Conservation (phyloP, 2,329 filamentous ascomycete species). For the Tolypocladium tropicale region DNA sequence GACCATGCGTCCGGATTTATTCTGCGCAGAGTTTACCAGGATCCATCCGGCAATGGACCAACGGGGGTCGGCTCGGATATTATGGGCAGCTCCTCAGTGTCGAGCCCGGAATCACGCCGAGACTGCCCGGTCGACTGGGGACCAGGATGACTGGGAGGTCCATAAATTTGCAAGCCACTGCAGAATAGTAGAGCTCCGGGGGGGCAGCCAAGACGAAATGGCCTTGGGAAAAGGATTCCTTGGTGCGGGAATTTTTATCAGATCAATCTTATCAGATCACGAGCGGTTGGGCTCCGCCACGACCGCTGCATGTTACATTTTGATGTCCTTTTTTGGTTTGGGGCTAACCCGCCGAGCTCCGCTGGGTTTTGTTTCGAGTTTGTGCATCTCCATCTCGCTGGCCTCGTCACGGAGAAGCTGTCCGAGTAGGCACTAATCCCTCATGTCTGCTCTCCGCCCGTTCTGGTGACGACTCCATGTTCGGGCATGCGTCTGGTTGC, state of each 20-base stretch:
- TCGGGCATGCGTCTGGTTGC: too few species aligned
- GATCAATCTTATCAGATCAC: constrained; percentile 5
- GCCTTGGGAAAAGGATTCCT: background rate
- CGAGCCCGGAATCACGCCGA: background rate
- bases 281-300: background rate
- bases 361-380: background rate
- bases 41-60: background rate
- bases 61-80: background rate
- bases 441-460: background rate
- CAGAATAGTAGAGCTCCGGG: background rate
- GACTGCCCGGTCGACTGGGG: background rate
- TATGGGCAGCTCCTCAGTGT: background rate
- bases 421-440: background rate
- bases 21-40: background rate
- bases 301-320: background rate
- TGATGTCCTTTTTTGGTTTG: background rate
- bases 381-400: background rate
- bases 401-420: background rate
- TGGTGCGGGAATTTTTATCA: constrained; percentile 3
- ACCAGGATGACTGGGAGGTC: background rate
- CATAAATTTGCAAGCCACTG: background rate
- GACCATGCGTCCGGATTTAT: background rate
- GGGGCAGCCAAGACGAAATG: background rate
- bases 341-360: background rate
- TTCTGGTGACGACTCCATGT: too few species aligned